phyloP scores from a whole-genome alignment of 148 eudicot genomes.

The Agrostemma githago region DNA sequence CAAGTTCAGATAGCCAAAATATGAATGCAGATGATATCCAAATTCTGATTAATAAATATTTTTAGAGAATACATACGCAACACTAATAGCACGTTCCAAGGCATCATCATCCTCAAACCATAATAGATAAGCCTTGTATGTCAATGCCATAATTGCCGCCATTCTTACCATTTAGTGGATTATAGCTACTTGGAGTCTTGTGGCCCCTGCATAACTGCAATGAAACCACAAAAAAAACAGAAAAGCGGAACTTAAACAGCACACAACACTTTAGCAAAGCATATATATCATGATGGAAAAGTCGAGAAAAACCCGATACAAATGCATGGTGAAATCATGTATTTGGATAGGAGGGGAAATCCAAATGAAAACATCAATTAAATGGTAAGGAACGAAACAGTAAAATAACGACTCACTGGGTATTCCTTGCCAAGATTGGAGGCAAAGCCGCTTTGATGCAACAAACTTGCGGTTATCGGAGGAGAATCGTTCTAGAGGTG shows the following conservation, averaged over 20 bases:
- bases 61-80: slow-evolving; percentile 56
- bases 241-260: too few species aligned
- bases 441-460: slow-evolving; percentile 58
- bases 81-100: slow-evolving; percentile 77
- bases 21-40: neutral
- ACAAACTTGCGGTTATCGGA: slow-evolving; percentile 79
- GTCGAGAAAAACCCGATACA: neutral
- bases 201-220: slow-evolving; percentile 63
- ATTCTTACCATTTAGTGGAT: slow-evolving; percentile 91
- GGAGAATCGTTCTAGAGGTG: too few species aligned
- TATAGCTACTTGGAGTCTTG: slow-evolving; percentile 67
- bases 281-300: too few species aligned
- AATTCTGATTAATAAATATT: neutral
- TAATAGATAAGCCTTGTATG: slow-evolving; percentile 58
- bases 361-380: too few species aligned
- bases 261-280: too few species aligned
- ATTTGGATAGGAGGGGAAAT: neutral
- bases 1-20: too few species aligned
- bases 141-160: slow-evolving; percentile 97
- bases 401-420: slow-evolving; percentile 42
- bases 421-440: slow-evolving; percentile 57
- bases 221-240: too few species aligned
- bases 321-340: neutral
- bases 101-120: slow-evolving; percentile 96
- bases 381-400: too few species aligned